Evolutionary conservation across 495 filamentous ascomycete species (phyloP).

Genomic region (Platismatia glauca): DNA sequence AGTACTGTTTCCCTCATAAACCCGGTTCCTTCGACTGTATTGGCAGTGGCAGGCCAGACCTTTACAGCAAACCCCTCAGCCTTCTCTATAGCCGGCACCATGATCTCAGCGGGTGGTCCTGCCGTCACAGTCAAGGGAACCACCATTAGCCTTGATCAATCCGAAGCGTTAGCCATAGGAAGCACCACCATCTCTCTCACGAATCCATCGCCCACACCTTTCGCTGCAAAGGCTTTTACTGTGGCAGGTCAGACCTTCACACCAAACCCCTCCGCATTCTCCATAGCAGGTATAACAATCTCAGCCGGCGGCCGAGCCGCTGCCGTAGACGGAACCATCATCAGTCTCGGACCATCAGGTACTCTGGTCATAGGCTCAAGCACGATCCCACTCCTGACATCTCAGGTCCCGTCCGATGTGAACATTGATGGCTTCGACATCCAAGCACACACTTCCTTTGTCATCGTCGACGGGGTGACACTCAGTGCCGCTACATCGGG

Average conservation of each 20-base stretch:
- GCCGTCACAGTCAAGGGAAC: neutral
- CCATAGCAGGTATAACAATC: constrained; percentile 1
- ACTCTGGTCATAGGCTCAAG: neutral
- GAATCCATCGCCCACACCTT: too few relatives aligned
- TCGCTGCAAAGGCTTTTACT: too few relatives aligned
- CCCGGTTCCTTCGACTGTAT: neutral
- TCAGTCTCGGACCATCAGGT: neutral
- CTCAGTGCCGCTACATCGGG: neutral
- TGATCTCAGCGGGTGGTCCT: neutral
- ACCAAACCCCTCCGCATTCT: neutral
- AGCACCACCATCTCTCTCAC: too few relatives aligned
- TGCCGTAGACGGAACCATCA: constrained; percentile 2
- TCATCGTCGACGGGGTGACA: constrained; percentile 1
- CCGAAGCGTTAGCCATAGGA: too few relatives aligned
- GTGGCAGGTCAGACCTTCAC: neutral
- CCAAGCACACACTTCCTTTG: neutral
- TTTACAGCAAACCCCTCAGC: neutral
- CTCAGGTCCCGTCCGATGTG: neutral
- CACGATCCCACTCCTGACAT: neutral
- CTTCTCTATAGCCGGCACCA: neutral
- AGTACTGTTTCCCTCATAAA: too few relatives aligned
- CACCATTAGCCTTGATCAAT: neutral
- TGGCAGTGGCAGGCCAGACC: neutral
- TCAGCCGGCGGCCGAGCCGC: constrained; percentile 8
- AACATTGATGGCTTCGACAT: neutral